Evolutionary conservation across 1,139 yeast genomes (phyloP), one percentile per base, ranked within the genome.

Genomic region (Arxiozyma telluris): DNA sequence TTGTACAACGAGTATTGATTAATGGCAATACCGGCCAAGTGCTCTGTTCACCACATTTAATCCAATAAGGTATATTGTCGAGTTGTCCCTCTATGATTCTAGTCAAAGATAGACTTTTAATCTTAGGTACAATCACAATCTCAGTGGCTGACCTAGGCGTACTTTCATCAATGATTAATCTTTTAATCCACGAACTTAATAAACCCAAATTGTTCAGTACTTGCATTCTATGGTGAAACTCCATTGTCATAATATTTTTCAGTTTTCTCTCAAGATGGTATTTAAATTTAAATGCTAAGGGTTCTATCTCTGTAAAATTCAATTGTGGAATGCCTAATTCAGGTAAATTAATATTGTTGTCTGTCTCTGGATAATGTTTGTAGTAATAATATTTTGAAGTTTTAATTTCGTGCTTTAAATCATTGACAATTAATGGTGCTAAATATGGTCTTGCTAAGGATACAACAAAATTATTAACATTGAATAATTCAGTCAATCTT

Each of bases 21-120:
- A 91, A 74, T 0, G 97, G 89, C 59, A 89, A 77, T 57, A 88
- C 80, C 0, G 96, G 96, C 98, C 98, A 93, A 0, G 91, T 90
- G 50, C 96, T 86, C 59, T 87, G 76, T 68, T 91, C 98, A 4
- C 99, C 99, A 41, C 91, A 90, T 53, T 79, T 73, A 2, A 90
- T 82, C 96, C 98, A 91, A 64, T 89, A 89, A 2, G 90, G 87
- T 38, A 90, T 85, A 65, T 88, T 90, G 55, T 83, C 83, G 71
- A 78, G 74, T 61, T 80, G 79, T 3, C 71, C 72, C 54, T 73
- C 80, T 53, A 72, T 66, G 17, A 80, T 72, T 56, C 80, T 75
- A 58, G 88, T 87, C 9, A 88, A 83, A 61, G 90, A 95, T 50
- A 89, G 71, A 49, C 87, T 83, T 53, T 87, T 75, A 54, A 89